A percentile compares a stretch with the other conserved stretches of the same genome.
Evolutionary conservation across 208 protist genomes (phyloP).

Genomic region (Crithidia thermophila): DNA sequence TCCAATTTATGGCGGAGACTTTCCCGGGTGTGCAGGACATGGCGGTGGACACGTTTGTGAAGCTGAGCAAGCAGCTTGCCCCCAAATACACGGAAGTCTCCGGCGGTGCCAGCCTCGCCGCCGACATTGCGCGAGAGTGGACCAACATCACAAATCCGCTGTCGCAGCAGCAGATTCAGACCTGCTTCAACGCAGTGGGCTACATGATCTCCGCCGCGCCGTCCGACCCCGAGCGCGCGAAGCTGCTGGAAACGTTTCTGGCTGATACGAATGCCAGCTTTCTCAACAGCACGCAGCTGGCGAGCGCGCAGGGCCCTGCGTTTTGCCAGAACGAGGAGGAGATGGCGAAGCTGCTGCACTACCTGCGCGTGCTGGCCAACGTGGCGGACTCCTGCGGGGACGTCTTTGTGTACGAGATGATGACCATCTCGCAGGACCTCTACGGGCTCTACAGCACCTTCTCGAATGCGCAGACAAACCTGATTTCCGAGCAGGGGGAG

Average conservation of each 20-base stretch:
- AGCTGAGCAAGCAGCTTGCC: constrained; percentile 96
- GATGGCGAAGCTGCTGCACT: constrained; percentile 90
- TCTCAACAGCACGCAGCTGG: constrained; percentile 59
- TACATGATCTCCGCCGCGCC: constrained; percentile 91
- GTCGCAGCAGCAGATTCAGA: constrained; percentile 92
- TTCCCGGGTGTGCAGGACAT: constrained; percentile 99
- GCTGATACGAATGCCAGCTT: constrained; percentile 88
- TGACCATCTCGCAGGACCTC: constrained; percentile 93
- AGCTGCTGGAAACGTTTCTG: constrained; percentile 90
- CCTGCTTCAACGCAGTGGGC: constrained; percentile 97
- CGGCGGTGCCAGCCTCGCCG: constrained; percentile 78
- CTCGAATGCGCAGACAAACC: constrained; percentile 42
- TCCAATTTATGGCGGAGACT: constrained; percentile 99
- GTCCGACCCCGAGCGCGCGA: constrained; percentile 31
- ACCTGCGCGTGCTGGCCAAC: constrained; percentile 95
- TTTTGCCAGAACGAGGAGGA: constrained; percentile 65
- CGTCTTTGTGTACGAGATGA: constrained; percentile 94
- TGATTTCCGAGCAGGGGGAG: constrained; percentile 34
- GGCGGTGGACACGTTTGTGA: constrained; percentile 99
- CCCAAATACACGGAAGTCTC: constrained; percentile 81
- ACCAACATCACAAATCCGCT: constrained; percentile 93
- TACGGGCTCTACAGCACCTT: constrained; percentile 96
- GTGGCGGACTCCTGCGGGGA: constrained; percentile 90
- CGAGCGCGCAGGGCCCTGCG: constrained; percentile 36
- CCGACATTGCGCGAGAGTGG: constrained; percentile 93